phyloP scores from a whole-genome alignment of 179 eudicot species.

The Beta macrorhiza region DNA sequence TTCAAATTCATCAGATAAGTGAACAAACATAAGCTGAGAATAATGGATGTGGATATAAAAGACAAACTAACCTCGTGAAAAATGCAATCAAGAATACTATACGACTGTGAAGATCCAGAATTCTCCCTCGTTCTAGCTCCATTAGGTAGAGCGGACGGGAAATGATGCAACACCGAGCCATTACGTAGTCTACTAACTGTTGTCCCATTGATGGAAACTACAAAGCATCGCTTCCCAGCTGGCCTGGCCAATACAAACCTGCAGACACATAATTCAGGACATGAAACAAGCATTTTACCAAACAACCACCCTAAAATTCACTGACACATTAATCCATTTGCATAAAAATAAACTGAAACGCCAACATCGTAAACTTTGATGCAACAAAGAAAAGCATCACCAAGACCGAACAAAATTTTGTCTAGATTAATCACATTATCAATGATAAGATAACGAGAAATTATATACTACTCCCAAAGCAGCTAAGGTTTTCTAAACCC shows the following conservation, averaged over 20 bases:
- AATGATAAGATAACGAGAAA: too few relatives aligned
- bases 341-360: too few relatives aligned
- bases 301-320: too few relatives aligned
- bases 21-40: neutral
- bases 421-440: too few relatives aligned
- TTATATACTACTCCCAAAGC: too few relatives aligned
- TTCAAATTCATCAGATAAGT: constrained; percentile 18
- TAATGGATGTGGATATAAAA: neutral
- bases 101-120: constrained; percentile 67
- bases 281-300: neutral
- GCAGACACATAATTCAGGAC: neutral
- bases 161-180: constrained; percentile 75
- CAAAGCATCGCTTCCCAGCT: constrained; percentile 95
- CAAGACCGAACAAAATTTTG: too few relatives aligned
- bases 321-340: too few relatives aligned
- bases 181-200: constrained; percentile 88
- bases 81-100: constrained; percentile 92
- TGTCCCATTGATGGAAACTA: constrained; percentile 89
- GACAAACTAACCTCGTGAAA: constrained; percentile 71
- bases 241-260: constrained; percentile 97
- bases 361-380: too few relatives aligned
- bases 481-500: too few relatives aligned
- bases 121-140: constrained; percentile 73
- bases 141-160: constrained; percentile 87
- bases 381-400: too few relatives aligned